Conservation (phyloP, 2,329 filamentous ascomycete genomes). For the Aspergillus brasiliensis region DNA sequence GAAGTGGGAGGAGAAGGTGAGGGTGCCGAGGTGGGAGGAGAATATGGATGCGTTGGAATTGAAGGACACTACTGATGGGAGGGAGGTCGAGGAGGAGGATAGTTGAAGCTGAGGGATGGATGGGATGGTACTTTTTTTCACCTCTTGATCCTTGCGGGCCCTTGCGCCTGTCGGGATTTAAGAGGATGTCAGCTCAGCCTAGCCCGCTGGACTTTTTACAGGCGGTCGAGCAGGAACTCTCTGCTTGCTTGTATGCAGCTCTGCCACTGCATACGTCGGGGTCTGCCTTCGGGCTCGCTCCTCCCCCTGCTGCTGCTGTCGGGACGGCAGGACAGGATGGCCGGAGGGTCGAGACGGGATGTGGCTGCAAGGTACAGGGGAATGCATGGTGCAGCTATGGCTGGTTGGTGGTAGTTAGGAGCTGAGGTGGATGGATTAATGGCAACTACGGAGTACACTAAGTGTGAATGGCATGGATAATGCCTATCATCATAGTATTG, state of each 20-base stretch:
- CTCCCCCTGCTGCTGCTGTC: background rate
- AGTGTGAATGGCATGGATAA: too few species aligned
- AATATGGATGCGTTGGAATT: constrained; percentile 41
- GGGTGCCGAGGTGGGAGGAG: constrained; percentile 41
- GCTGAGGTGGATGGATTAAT: too few species aligned
- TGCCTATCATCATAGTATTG: too few species aligned
- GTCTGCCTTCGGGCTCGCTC: background rate
- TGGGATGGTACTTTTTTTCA: background rate
- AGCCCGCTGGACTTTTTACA: background rate
- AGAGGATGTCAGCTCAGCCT: background rate
- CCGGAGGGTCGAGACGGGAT: background rate
- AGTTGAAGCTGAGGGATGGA: background rate
- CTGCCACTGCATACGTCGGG: background rate
- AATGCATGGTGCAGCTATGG: background rate
- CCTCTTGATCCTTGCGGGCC: background rate
- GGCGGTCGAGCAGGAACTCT: background rate
- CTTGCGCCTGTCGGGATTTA: background rate
- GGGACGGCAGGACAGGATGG: background rate
- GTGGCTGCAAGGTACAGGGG: background rate
- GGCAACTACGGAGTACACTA: too few species aligned
- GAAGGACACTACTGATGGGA: constrained; percentile 23
- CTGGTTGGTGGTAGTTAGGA: background rate
- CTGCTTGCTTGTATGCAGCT: too few species aligned
- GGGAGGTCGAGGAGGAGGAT: background rate
- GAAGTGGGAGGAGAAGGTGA: constrained; percentile 35